Conservation (phyloP, 2,329 filamentous ascomycete genomes). For the Colletotrichum sp. region DNA sequence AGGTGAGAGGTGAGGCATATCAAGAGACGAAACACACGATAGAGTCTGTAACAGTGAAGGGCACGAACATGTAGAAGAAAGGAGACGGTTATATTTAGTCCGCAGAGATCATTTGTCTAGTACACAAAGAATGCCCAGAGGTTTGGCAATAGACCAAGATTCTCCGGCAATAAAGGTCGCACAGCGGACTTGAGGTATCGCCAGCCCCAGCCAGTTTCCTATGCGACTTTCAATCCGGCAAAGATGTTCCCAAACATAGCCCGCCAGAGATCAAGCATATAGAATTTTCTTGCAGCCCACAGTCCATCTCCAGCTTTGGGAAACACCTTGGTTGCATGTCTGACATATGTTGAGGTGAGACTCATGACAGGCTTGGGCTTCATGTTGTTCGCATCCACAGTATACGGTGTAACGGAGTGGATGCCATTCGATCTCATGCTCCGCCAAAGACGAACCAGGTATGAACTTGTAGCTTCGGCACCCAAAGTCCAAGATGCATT, state of each 20-base stretch:
- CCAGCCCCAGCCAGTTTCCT: not conserved
- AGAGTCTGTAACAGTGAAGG: not conserved
- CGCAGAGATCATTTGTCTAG: not conserved
- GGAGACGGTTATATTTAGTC: not conserved
- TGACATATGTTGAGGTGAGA: constrained; percentile 57
- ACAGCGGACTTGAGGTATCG: not conserved
- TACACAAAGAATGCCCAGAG: not conserved
- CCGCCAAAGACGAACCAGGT: constrained; percentile 55
- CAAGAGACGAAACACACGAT: not conserved
- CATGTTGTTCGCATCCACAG: constrained; percentile 40
- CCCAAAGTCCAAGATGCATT: constrained; percentile 68
- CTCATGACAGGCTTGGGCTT: constrained; percentile 43
- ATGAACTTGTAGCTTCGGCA: constrained; percentile 55
- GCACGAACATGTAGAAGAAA: not conserved
- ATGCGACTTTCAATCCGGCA: not conserved
- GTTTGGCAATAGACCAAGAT: not conserved
- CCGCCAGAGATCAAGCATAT: not conserved
- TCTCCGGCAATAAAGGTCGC: not conserved
- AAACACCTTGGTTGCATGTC: constrained; percentile 41
- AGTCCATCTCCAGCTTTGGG: constrained; percentile 49
- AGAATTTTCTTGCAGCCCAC: constrained; percentile 23
- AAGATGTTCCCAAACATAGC: not conserved
- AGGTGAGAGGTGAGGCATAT: not conserved
- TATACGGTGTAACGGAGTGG: constrained; percentile 47
- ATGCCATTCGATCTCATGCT: constrained; percentile 50